Evolutionary conservation across 805 yeast genomes (phyloP), one percentile per base, ranked within the genome.

Genomic region (Candida pseudoglaebosa): DNA sequence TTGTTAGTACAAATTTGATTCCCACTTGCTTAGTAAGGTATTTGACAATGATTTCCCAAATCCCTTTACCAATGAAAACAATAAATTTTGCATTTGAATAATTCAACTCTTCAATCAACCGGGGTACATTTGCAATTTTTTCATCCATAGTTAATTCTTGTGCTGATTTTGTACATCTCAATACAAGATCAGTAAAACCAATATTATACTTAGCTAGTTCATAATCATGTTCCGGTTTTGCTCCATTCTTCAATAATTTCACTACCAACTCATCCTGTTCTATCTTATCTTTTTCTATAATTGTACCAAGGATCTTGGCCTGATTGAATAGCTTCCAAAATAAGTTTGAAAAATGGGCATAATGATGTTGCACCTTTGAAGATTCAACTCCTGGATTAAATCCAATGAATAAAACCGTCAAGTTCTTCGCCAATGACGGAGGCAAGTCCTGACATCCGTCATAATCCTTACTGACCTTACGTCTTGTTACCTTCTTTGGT

Each of bases 171-270:
- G 90, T 83, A 17, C 87, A 79, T 32, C 91, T 56, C 28, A 73
- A 59, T 2, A 82, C 84, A 44, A 84, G 61, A 46, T 84, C 91
- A 0, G 90, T 80, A 55, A 84, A 82, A 0, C 91, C 93, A 2
- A 82, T 70, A 2, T 65, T 57, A 45, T 66, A 73, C 10, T 61
- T 53, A 1, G 65, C 51, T 7, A 80, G 50, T 1, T 47, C 47
- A 40, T 63, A 74, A 42, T 80, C 84, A 30, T 66, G 59, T 3
- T 37, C 44, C 1, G 70, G 53, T 32, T 48, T 49, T 12, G 39
- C 43, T 2, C 41, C 46, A 8, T 40, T 26, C 10, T 33, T 39
- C 1, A 56, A 18, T 3, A 57, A 37, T 6, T 40, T 29, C 5
- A 35, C 6, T 10, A 60, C 42, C 4, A 44, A 34, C 1, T 19